Percentiles rank a stretch among this genome's conserved stretches.
Conservation (phyloP, 257 asterid species). For the Echium plantagineum region DNA sequence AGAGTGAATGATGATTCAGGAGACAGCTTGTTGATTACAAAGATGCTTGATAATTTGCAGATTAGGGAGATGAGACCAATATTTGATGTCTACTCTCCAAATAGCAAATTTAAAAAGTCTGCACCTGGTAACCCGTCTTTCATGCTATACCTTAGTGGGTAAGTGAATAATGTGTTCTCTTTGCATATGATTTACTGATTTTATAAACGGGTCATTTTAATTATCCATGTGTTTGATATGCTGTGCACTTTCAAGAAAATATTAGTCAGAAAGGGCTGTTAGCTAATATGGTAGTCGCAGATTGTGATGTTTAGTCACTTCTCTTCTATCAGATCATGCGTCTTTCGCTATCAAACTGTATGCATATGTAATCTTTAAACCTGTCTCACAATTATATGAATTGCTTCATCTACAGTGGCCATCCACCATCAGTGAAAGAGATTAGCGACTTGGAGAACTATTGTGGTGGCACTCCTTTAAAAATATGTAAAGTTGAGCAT, state of each 20-base stretch:
- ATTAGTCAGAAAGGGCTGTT: too few relatives aligned
- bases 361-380: not conserved
- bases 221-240: not conserved
- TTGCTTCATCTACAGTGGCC: slow-evolving; percentile 23
- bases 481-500: slow-evolving; percentile 50
- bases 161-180: slow-evolving; percentile 1
- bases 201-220: not conserved
- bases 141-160: slow-evolving; percentile 58
- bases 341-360: too few relatives aligned
- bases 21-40: slow-evolving; percentile 14
- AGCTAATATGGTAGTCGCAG: too few relatives aligned
- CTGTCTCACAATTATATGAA: not conserved
- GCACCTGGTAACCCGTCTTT: slow-evolving; percentile 59
- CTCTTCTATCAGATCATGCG: too few relatives aligned
- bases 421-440: slow-evolving; percentile 57
- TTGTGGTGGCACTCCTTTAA: slow-evolving; percentile 26
- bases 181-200: not conserved
- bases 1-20: slow-evolving; percentile 11
- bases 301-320: too few relatives aligned
- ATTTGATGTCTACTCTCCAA: slow-evolving; percentile 64
- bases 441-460: slow-evolving; percentile 38
- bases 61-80: slow-evolving; percentile 39
- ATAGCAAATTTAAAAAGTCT: slow-evolving; percentile 76
- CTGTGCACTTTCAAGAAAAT: too few relatives aligned
- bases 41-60: slow-evolving; percentile 32